Evolutionary conservation across 192 early-diverging fungal species (phyloP).

Genomic region (Rhizophagus sp.): DNA sequence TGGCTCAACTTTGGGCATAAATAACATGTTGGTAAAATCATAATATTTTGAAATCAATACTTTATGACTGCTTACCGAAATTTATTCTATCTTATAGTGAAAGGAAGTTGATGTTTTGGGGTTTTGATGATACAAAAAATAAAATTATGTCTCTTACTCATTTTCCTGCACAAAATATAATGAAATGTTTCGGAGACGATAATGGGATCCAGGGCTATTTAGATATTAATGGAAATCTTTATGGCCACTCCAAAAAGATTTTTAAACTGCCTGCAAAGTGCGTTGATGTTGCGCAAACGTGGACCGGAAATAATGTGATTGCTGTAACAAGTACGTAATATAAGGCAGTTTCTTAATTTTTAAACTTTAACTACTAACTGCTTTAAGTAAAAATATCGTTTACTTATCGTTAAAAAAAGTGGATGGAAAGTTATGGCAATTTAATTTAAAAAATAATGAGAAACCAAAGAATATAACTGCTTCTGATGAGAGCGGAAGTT

Average conservation of each 20-base stretch:
- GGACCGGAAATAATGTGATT: conserved; percentile 8
- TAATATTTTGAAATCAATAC: neutral
- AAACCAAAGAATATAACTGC: neutral
- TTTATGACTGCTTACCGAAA: neutral
- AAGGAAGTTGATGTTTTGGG: neutral
- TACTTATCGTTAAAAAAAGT: neutral
- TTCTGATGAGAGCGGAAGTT: neutral
- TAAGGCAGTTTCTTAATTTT: neutral
- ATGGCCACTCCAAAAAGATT: neutral
- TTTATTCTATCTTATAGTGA: neutral
- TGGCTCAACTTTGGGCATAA: neutral
- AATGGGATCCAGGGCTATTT: conserved; percentile 14
- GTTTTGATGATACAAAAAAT: neutral
- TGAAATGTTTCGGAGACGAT: conserved; percentile 21
- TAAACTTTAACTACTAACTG: neutral
- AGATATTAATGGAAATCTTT: conserved; percentile 17
- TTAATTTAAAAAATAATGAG: neutral
- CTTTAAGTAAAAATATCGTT: neutral
- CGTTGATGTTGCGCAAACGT: conserved; percentile 15
- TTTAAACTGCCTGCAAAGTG: neutral
- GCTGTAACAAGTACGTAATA: conserved; percentile 9
- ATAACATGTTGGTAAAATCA: neutral
- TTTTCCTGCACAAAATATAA: neutral
- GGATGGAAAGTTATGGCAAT: conserved; percentile 14
- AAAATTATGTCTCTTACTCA: neutral